phyloP scores from a whole-genome alignment of 148 eudicot species.

The Amaranthus hypochondriacus region DNA sequence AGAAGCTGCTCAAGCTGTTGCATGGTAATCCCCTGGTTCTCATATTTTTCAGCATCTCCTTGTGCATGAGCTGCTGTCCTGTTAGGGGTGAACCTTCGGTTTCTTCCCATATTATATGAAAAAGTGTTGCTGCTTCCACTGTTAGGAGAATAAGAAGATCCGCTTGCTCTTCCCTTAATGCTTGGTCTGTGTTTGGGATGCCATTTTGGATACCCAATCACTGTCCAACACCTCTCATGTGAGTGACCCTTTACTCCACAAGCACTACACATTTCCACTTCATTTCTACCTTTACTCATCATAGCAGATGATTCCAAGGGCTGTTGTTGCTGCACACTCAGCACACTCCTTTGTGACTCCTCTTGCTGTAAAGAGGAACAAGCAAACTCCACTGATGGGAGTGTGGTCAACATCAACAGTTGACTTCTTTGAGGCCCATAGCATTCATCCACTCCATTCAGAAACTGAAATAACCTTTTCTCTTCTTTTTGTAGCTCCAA shows the following conservation, averaged over 20 bases:
- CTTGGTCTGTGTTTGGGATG: neutral
- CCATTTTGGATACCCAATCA: neutral
- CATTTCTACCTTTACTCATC: neutral
- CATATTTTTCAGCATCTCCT: too few species aligned
- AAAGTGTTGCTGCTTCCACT: too few species aligned
- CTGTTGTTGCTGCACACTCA: neutral
- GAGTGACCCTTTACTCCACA: neutral
- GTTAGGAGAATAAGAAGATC: too few species aligned
- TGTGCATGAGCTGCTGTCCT: too few species aligned
- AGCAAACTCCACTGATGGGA: neutral
- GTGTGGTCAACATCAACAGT: neutral
- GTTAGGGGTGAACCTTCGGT: too few species aligned
- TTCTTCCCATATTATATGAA: too few species aligned
- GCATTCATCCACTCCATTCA: neutral
- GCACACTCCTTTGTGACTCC: neutral
- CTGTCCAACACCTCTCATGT: neutral
- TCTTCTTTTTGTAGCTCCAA: neutral
- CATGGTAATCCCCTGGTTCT: too few species aligned
- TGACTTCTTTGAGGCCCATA: neutral
- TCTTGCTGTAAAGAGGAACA: neutral
- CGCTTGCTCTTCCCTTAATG: too few species aligned
- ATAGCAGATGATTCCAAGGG: neutral
- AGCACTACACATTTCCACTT: neutral
- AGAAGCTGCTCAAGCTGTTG: too few species aligned
- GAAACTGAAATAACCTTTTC: neutral